phyloP scores from a whole-genome alignment of 1,284 basidiomycete species.

The Bothia castanella region DNA sequence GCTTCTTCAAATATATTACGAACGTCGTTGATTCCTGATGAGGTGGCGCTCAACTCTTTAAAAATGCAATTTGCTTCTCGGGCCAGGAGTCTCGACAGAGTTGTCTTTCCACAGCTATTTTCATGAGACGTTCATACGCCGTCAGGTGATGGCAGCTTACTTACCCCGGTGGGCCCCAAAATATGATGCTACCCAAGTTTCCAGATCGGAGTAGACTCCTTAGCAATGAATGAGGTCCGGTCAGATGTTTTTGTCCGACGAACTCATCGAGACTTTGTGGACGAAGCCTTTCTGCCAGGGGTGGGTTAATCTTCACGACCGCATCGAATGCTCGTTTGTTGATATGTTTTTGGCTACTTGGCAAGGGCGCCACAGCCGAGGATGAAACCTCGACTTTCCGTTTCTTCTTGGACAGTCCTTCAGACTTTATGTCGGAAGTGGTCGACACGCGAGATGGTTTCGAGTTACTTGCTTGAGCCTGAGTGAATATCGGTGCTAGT shows the following conservation, averaged over 20 bases:
- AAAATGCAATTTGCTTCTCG: slow-evolving; percentile 58
- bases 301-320: slow-evolving; percentile 40
- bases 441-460: background rate
- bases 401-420: slow-evolving; percentile 28
- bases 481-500: slow-evolving; percentile 32
- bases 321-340: slow-evolving; percentile 22
- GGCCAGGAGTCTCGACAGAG: slow-evolving; percentile 70
- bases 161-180: slow-evolving; percentile 76
- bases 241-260: slow-evolving; percentile 65
- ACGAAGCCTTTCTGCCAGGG: slow-evolving; percentile 64
- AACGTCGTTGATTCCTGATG: slow-evolving; percentile 76
- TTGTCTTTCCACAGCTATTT: slow-evolving; percentile 72
- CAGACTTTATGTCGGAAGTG: background rate
- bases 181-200: slow-evolving; percentile 56
- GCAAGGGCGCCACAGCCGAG: background rate
- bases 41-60: slow-evolving; percentile 75
- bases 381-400: slow-evolving; percentile 24
- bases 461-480: slow-evolving; percentile 15
- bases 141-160: slow-evolving; percentile 14
- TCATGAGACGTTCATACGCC: background rate
- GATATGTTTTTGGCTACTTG: slow-evolving; percentile 28
- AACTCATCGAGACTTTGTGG: slow-evolving; percentile 60
- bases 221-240: slow-evolving; percentile 51
- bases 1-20: slow-evolving; percentile 80
- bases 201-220: slow-evolving; percentile 46